phyloP scores from a whole-genome alignment of 2,329 filamentous ascomycete genomes.

The Magnaporthiopsis rhizophila region DNA sequence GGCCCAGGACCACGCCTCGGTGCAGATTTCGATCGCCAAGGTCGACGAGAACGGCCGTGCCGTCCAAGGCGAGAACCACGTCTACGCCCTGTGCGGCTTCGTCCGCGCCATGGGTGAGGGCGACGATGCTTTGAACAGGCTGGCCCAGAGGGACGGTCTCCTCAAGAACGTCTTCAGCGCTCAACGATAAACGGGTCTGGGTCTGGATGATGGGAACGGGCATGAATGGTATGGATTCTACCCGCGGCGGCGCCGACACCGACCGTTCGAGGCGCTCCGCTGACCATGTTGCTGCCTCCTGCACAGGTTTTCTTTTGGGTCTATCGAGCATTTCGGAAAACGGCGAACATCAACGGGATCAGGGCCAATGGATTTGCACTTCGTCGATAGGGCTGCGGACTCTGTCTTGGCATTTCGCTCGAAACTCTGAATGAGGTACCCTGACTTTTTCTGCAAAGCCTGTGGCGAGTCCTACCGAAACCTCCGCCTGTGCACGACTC shows the following conservation, averaged over 20 bases:
- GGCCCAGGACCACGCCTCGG: slow-evolving; percentile 98
- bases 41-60: slow-evolving; percentile 98
- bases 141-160: slow-evolving; percentile 92
- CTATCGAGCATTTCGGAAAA: slow-evolving; percentile 8
- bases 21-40: slow-evolving; percentile 95
- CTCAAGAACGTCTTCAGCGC: slow-evolving; percentile 96
- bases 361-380: slow-evolving; percentile 9
- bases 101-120: slow-evolving; percentile 96
- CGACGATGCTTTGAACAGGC: slow-evolving; percentile 92
- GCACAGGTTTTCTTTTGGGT: slow-evolving; percentile 8
- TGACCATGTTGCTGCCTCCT: neutral
- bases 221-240: neutral
- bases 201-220: slow-evolving; percentile 4
- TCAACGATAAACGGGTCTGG: slow-evolving; percentile 42
- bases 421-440: slow-evolving; percentile 7
- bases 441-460: neutral
- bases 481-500: neutral
- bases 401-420: slow-evolving; percentile 2
- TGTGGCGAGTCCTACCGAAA: too few relatives aligned
- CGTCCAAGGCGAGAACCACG: slow-evolving; percentile 88
- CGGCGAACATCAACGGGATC: slow-evolving; percentile 7
- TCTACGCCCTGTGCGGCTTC: slow-evolving; percentile 96
- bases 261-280: neutral
- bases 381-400: slow-evolving; percentile 7
- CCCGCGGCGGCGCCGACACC: neutral